These are phyloP conservation scores for Coniferiporia sulphurascens DNA, from an alignment of 1,284 basidiomycete genomes.

Conservation along the genomic window DNA sequence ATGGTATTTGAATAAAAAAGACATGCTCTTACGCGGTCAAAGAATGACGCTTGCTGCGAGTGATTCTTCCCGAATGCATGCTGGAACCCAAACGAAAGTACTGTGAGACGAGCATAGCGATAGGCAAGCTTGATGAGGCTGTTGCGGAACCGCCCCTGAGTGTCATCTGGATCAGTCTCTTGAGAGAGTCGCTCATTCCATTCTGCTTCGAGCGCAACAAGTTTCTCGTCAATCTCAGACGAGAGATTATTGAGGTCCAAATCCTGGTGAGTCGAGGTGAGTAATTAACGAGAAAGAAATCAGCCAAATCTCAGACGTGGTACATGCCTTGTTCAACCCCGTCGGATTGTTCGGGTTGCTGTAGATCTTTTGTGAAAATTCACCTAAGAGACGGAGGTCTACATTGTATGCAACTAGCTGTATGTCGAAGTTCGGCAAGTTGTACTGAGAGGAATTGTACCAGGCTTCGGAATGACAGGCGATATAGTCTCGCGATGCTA, in stretches of 20 bases:
- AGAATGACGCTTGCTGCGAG: constrained; percentile 56
- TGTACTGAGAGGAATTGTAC: constrained; percentile 66
- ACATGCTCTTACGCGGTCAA: constrained; percentile 49
- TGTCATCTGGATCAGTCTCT: constrained; percentile 45
- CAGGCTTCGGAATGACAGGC: constrained; percentile 70
- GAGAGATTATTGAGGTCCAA: constrained; percentile 62
- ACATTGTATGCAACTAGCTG: constrained; percentile 71
- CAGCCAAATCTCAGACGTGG: not conserved
- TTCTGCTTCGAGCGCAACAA: constrained; percentile 45
- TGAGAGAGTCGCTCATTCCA: constrained; percentile 50
- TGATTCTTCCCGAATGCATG: constrained; percentile 58
- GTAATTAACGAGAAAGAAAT: not conserved
- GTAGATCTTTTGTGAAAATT: constrained; percentile 61
- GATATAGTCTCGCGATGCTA: constrained; percentile 69
- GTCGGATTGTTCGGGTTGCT: constrained; percentile 69
- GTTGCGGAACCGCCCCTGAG: constrained; percentile 54
- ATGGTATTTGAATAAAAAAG: not conserved
- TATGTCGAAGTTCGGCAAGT: constrained; percentile 68
- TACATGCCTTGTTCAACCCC: constrained; percentile 61
- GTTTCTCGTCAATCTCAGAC: constrained; percentile 58
- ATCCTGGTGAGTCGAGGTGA: constrained; percentile 33
- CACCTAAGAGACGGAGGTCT: constrained; percentile 58
- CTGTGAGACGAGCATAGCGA: constrained; percentile 63
- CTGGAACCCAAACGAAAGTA: constrained; percentile 73
- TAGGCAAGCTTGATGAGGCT: constrained; percentile 60